Evolutionary conservation across 2,329 filamentous ascomycete species (phyloP).

Genomic region (Ceratocystis ficicola): DNA sequence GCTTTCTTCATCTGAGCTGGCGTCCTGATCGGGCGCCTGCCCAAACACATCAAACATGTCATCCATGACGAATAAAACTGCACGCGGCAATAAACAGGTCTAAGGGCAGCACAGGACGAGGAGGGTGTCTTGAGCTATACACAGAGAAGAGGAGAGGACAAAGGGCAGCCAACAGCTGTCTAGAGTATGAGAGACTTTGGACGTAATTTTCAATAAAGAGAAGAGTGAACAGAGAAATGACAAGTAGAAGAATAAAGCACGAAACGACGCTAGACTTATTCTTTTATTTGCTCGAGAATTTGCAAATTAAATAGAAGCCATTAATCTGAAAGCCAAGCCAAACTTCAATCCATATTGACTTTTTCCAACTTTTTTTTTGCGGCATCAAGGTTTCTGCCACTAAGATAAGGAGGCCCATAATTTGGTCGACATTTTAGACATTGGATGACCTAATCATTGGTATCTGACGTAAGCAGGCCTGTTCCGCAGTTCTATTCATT

Average conservation of each 20-base stretch:
- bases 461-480: background rate
- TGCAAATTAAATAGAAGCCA: background rate
- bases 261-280: background rate
- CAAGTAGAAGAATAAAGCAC: background rate
- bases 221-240: background rate
- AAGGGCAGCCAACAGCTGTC: too few species aligned
- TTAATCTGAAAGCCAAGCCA: background rate
- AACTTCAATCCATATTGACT: background rate
- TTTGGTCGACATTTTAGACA: background rate
- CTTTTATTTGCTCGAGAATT: too few species aligned
- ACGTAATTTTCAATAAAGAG: too few species aligned
- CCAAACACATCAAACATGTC: slow-evolving; percentile 77
- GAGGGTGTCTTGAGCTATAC: background rate
- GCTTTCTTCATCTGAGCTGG: slow-evolving; percentile 34
- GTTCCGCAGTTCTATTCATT: background rate
- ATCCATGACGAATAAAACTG: slow-evolving; percentile 43
- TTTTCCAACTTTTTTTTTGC: slow-evolving; percentile 19
- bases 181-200: too few species aligned
- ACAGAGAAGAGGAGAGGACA: background rate
- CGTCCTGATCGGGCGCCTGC: slow-evolving; percentile 41
- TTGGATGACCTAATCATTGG: background rate
- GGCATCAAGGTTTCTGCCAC: slow-evolving; percentile 10
- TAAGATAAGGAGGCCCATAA: slow-evolving; percentile 1
- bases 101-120: background rate
- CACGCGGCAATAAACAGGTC: background rate